Evolutionary conservation across 441 rosid genomes (phyloP).

Genomic region (Pelargonium australe): DNA sequence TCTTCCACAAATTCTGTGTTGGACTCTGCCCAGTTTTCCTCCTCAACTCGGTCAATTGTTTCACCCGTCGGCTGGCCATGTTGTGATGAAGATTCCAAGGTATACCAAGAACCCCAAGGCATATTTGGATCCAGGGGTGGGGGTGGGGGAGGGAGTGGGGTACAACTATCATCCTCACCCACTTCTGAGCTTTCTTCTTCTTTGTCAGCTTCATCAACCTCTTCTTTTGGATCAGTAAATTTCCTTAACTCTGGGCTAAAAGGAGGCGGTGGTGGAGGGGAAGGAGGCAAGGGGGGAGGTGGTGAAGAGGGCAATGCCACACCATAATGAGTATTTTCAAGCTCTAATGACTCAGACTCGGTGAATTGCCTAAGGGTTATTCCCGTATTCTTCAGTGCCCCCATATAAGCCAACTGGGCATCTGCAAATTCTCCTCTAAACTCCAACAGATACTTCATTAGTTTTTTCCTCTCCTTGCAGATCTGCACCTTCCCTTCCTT

Average conservation of each 20-base stretch:
- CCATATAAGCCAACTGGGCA: slow-evolving; percentile 66
- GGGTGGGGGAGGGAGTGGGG: slow-evolving; percentile 40
- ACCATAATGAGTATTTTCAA: slow-evolving; percentile 42
- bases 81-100: slow-evolving; percentile 32
- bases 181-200: slow-evolving; percentile 36
- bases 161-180: slow-evolving; percentile 27
- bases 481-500: slow-evolving; percentile 65
- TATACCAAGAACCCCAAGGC: slow-evolving; percentile 48
- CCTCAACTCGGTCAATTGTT: slow-evolving; percentile 38
- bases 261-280: slow-evolving; percentile 83
- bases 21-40: slow-evolving; percentile 68
- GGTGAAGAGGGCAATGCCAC: slow-evolving; percentile 36
- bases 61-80: slow-evolving; percentile 26
- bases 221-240: slow-evolving; percentile 15
- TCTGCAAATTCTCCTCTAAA: slow-evolving; percentile 75
- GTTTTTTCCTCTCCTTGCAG: slow-evolving; percentile 79
- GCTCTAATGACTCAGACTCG: slow-evolving; percentile 71
- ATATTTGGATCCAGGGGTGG: slow-evolving; percentile 39
- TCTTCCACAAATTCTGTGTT: slow-evolving; percentile 66
- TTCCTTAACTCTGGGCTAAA: slow-evolving; percentile 56
- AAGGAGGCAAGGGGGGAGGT: slow-evolving; percentile 59
- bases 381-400: slow-evolving; percentile 79
- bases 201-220: slow-evolving; percentile 22
- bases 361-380: slow-evolving; percentile 88
- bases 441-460: slow-evolving; percentile 63